These are phyloP conservation scores for Alternaria angustiovoidea DNA, from an alignment of 2,329 filamentous ascomycete species.

Conservation along the genomic window DNA sequence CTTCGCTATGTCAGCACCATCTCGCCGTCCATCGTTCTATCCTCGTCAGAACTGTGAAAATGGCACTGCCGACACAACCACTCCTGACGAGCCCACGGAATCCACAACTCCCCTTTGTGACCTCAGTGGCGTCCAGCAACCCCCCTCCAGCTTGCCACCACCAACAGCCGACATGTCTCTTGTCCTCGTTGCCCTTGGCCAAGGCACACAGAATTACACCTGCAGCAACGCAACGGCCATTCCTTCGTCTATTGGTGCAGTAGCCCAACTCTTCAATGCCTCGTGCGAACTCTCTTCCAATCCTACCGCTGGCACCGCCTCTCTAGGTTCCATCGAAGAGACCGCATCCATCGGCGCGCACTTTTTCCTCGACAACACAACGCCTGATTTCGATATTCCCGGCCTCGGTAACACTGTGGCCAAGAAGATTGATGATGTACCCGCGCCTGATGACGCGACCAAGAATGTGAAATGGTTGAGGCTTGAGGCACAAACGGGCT, in stretches of 20 bases:
- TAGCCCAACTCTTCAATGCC: constrained; percentile 45
- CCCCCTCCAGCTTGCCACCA: constrained; percentile 35
- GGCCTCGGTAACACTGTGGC: constrained; percentile 70
- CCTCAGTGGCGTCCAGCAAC: constrained; percentile 33
- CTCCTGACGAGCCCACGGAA: background rate
- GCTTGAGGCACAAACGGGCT: constrained; percentile 60
- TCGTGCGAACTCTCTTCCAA: constrained; percentile 29
- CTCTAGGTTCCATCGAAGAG: constrained; percentile 36
- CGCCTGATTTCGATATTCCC: constrained; percentile 83
- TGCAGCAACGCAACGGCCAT: constrained; percentile 44
- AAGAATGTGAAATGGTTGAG: constrained; percentile 79
- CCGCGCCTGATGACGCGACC: constrained; percentile 67
- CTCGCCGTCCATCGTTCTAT: constrained; percentile 15
- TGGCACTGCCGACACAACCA: background rate
- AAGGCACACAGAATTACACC: constrained; percentile 62
- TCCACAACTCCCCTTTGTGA: constrained; percentile 29
- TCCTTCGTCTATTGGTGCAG: constrained; percentile 54
- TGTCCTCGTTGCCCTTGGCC: constrained; percentile 56
- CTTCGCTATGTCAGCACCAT: constrained; percentile 33
- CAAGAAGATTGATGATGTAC: constrained; percentile 67
- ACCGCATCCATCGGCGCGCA: constrained; percentile 68
- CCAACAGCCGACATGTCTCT: constrained; percentile 44
- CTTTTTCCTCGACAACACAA: constrained; percentile 76
- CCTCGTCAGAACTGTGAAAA: constrained; percentile 27
- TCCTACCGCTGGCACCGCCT: constrained; percentile 29